Evolutionary conservation across 495 filamentous ascomycete genomes (phyloP).

Genomic region (Aspergillus mulundensis): DNA sequence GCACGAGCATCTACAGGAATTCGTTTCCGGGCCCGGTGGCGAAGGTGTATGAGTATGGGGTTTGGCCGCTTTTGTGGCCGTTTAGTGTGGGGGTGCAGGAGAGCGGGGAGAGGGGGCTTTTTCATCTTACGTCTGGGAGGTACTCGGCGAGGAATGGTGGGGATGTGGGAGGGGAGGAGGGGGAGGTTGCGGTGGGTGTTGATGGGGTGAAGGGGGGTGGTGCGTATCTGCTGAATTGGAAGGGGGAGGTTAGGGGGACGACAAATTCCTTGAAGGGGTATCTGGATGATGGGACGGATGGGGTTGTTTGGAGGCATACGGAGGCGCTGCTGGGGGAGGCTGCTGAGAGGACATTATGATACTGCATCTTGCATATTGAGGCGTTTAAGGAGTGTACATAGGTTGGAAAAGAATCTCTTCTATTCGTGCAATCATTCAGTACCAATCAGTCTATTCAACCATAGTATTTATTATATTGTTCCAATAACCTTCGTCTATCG

Average conservation of each 20-base stretch:
- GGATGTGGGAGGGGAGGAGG: background rate
- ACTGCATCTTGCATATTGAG: too few species aligned
- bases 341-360: too few species aligned
- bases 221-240: constrained; percentile 10
- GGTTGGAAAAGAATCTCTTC: too few species aligned
- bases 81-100: constrained; percentile 6
- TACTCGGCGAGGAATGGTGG: background rate
- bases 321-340: background rate
- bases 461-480: too few species aligned
- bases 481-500: too few species aligned
- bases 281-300: too few species aligned
- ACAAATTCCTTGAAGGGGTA: background rate
- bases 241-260: background rate
- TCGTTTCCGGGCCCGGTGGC: constrained; percentile 4
- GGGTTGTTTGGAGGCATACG: too few species aligned
- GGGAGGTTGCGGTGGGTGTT: background rate
- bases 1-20: constrained; percentile 21
- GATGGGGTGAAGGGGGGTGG: constrained; percentile 6
- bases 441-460: too few species aligned
- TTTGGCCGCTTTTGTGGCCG: constrained; percentile 5
- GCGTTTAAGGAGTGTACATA: too few species aligned
- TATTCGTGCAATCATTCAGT: too few species aligned
- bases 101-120: constrained; percentile 11
- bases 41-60: background rate
- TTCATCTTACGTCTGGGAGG: background rate